phyloP scores from a whole-genome alignment of 176 grass and related monocot species.

The Chrysopogon serrulatus region DNA sequence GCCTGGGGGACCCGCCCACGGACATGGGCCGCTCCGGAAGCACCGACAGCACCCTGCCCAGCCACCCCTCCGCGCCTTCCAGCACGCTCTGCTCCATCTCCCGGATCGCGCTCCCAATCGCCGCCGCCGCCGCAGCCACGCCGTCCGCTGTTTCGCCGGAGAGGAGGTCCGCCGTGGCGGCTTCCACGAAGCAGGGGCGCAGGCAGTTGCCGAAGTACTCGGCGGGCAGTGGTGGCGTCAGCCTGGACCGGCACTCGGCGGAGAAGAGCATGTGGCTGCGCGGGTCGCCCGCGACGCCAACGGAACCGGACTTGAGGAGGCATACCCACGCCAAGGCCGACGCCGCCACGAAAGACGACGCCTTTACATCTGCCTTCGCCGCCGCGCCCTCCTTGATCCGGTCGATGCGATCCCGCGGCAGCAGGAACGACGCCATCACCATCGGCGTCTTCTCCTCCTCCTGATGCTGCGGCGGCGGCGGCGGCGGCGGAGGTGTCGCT shows the following conservation, averaged over 20 bases:
- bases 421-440: conserved; percentile 31
- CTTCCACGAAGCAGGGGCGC: conserved; percentile 36
- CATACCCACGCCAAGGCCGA: conserved; percentile 44
- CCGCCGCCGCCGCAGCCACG: conserved; percentile 5
- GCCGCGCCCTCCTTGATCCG: conserved; percentile 27
- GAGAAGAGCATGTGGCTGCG: conserved; percentile 23
- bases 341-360: conserved; percentile 29
- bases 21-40: conserved; percentile 19
- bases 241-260: conserved; percentile 20
- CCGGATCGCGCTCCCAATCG: conserved; percentile 30
- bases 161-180: conserved; percentile 14
- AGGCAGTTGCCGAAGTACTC: conserved; percentile 58
- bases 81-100: conserved; percentile 21
- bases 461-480: too few species aligned
- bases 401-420: conserved; percentile 25
- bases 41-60: conserved; percentile 9
- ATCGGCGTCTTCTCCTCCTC: not conserved
- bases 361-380: not conserved
- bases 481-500: not conserved
- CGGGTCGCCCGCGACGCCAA: not conserved
- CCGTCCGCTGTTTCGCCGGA: not conserved
- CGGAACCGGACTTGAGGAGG: conserved; percentile 22
- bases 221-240: conserved; percentile 18
- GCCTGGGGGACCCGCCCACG: conserved; percentile 29
- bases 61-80: conserved; percentile 23